Evolutionary conservation across 2,329 filamentous ascomycete genomes (phyloP).

Genomic region (Stenocarpella maydis): DNA sequence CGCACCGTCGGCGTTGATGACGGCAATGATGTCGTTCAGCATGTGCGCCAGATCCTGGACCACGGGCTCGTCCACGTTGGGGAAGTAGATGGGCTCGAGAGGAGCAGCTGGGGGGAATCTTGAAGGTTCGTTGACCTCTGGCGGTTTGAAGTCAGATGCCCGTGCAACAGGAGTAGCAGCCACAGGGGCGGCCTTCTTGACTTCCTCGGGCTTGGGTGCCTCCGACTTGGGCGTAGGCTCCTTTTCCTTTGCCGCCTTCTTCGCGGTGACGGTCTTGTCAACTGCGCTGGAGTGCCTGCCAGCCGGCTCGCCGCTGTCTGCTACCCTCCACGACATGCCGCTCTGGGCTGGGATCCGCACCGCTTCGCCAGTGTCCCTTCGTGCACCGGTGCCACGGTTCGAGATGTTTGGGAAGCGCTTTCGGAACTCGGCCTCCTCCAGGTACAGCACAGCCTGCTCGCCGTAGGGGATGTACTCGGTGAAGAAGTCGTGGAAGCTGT

Average conservation of each 20-base stretch:
- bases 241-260: conserved; percentile 41
- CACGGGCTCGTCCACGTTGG: conserved; percentile 81
- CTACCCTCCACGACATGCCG: conserved; percentile 82
- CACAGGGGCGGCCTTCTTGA: conserved; percentile 37
- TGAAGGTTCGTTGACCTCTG: conserved; percentile 73
- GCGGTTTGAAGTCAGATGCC: conserved; percentile 56
- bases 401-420: conserved; percentile 74
- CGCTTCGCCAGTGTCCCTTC: conserved; percentile 69
- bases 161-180: conserved; percentile 37
- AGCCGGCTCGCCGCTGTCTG: conserved; percentile 64
- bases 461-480: conserved; percentile 95
- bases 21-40: conserved; percentile 93
- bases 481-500: conserved; percentile 98
- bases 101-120: conserved; percentile 69
- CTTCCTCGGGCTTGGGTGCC: conserved; percentile 41
- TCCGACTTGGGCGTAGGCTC: conserved; percentile 41
- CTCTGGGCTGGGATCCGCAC: conserved; percentile 87
- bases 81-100: conserved; percentile 80
- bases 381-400: conserved; percentile 57
- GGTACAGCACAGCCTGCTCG: conserved; percentile 92
- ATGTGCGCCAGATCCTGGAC: conserved; percentile 95
- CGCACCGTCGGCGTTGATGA: conserved; percentile 87
- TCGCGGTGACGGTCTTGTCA: conserved; percentile 46
- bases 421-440: conserved; percentile 93
- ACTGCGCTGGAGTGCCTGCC: conserved; percentile 70